These are phyloP conservation scores for Fusarium temperatum DNA, from an alignment of 2,329 filamentous ascomycete genomes.

Conservation along the genomic window DNA sequence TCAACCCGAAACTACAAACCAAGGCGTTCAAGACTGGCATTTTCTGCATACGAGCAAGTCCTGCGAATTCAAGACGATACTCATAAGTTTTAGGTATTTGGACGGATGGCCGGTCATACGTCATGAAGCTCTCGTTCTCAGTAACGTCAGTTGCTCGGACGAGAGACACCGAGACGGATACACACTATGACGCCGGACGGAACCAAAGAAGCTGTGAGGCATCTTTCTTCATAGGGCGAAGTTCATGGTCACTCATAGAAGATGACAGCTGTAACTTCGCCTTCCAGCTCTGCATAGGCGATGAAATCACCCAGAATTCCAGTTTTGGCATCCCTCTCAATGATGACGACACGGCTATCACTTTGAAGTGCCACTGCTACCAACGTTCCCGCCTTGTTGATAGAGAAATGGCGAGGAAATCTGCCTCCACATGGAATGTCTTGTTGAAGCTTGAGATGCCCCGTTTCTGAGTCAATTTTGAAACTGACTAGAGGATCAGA, in stretches of 20 bases:
- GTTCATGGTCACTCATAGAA: slow-evolving; percentile 53
- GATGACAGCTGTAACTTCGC: slow-evolving; percentile 57
- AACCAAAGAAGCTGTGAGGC: not conserved
- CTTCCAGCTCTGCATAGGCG: slow-evolving; percentile 53
- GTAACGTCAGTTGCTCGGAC: not conserved
- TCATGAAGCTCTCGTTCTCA: not conserved
- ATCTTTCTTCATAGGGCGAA: not conserved
- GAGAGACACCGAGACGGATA: not conserved
- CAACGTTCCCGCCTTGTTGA: slow-evolving; percentile 71
- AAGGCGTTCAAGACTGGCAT: not conserved
- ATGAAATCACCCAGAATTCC: slow-evolving; percentile 64
- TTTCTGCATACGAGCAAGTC: not conserved
- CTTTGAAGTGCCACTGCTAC: slow-evolving; percentile 73
- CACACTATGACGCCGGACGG: not conserved
- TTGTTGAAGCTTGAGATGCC: slow-evolving; percentile 64
- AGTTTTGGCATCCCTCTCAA: slow-evolving; percentile 65
- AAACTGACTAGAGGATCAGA: slow-evolving; percentile 74
- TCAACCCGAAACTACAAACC: slow-evolving; percentile 12
- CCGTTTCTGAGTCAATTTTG: slow-evolving; percentile 62
- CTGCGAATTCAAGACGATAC: not conserved
- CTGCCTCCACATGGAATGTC: slow-evolving; percentile 70
- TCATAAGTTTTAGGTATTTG: not conserved
- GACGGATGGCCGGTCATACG: not conserved
- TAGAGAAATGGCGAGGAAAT: slow-evolving; percentile 72
- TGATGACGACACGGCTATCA: slow-evolving; percentile 68